phyloP scores from a whole-genome alignment of 164 flowering plant species.

The Annona squamosa region DNA sequence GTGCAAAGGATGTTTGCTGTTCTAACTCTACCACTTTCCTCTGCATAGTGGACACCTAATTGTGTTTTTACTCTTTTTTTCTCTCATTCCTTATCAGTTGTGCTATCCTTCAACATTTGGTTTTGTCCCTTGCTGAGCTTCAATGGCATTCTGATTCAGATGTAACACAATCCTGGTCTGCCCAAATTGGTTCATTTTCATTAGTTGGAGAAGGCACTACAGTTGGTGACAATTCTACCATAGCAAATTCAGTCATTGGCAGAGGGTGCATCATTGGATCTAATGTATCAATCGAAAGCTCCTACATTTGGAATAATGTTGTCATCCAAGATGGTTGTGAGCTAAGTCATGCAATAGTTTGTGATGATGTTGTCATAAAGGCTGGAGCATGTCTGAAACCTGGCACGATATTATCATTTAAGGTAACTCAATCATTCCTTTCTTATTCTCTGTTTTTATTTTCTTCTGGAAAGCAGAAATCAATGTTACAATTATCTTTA shows the following conservation, averaged over 20 bases:
- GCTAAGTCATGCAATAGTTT: constrained; percentile 70
- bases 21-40: neutral
- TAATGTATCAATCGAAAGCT: constrained; percentile 80
- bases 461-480: neutral
- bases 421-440: constrained; percentile 36
- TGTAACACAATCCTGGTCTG: constrained; percentile 55
- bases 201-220: constrained; percentile 64
- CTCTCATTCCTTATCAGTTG: neutral
- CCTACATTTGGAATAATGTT: constrained; percentile 89
- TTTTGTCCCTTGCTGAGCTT: neutral
- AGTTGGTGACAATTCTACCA: constrained; percentile 54
- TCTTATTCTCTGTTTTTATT: neutral
- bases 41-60: neutral
- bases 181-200: constrained; percentile 69
- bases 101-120: neutral
- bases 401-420: constrained; percentile 82
- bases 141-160: constrained; percentile 32
- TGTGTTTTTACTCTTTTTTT: neutral
- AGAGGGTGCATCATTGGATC: constrained; percentile 77
- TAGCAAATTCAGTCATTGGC: constrained; percentile 80
- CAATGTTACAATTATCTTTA: too few relatives aligned
- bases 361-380: constrained; percentile 78
- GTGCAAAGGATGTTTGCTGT: too few relatives aligned
- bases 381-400: constrained; percentile 74
- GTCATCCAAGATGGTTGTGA: constrained; percentile 78